Percentiles rank a stretch among this genome's conserved stretches.
These are phyloP conservation scores for Leccinum variicolor DNA, from an alignment of 768 basidiomycete genomes.

Conservation along the genomic window DNA sequence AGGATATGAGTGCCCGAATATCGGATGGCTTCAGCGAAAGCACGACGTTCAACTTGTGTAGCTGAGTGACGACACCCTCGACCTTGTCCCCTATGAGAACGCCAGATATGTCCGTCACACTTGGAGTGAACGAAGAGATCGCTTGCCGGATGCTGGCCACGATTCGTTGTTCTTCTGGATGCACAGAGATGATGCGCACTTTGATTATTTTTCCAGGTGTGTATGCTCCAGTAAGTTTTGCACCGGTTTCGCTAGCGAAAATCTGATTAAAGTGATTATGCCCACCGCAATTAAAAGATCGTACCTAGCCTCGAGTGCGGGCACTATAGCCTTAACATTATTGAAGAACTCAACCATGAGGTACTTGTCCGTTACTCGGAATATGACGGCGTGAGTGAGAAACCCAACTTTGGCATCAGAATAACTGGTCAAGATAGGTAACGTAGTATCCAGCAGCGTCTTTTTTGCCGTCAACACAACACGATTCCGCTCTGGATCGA, in stretches of 20 bases:
- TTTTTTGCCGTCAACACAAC: slow-evolving; percentile 90
- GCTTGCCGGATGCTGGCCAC: slow-evolving; percentile 88
- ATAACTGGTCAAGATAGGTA: slow-evolving; percentile 63
- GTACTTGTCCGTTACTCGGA: slow-evolving; percentile 76
- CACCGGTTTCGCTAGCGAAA: slow-evolving; percentile 57
- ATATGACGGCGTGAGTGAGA: slow-evolving; percentile 79
- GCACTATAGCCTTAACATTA: slow-evolving; percentile 78
- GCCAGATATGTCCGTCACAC: slow-evolving; percentile 60
- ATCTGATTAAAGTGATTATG: neutral
- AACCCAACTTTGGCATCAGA: slow-evolving; percentile 69
- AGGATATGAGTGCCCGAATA: slow-evolving; percentile 78
- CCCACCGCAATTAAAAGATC: slow-evolving; percentile 13
- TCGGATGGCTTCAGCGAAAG: slow-evolving; percentile 67
- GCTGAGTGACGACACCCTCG: slow-evolving; percentile 65
- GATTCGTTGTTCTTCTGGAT: slow-evolving; percentile 59
- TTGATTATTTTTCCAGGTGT: slow-evolving; percentile 79
- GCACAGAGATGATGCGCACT: slow-evolving; percentile 71
- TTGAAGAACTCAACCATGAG: slow-evolving; percentile 91
- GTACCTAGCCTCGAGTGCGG: slow-evolving; percentile 79
- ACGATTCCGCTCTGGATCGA: slow-evolving; percentile 78
- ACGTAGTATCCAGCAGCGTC: slow-evolving; percentile 74
- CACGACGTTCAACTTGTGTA: slow-evolving; percentile 84
- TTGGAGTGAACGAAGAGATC: slow-evolving; percentile 43
- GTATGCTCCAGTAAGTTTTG: slow-evolving; percentile 61
- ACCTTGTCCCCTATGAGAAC: slow-evolving; percentile 77